Base-by-base conservation (phyloP, 345 rosid species). In the Pistacia integerrima region DNA sequence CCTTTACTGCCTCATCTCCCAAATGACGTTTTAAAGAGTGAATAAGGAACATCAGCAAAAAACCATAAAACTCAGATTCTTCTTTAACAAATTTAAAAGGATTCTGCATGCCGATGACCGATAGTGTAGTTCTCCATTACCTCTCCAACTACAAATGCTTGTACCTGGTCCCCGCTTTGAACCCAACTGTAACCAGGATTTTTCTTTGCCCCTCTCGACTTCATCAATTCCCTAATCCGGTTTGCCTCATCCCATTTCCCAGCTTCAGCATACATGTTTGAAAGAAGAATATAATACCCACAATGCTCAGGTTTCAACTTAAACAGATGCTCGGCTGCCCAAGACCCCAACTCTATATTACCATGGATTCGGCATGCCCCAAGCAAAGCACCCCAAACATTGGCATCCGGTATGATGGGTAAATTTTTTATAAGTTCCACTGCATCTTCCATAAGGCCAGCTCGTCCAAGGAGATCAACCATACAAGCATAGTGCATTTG, bases 181-280 rank as follows among this genome's bases (percentile, higher is more conserved):
- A 89, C 86, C 93, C 90, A 91, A 77, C 90, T 89, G 69, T 74
- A 86, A 55, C 84, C 92, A 18, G 89, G 90, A 22, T 33, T 74
- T 76, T 90, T 87, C 64, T 59, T 85, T 70, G 87, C 81, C 52
- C 83, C 84, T 67, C 79, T 82, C 12, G 79, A 83, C 78, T 79
- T 84, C 92, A 90, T 87, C 76, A 82, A 52, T 55, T 81, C 82
- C 76, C 90, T 79, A 9, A 89, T 74, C 59, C 69, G 69, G 62
- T 81, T 75, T 17, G 84, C 92, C 69, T 88, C 94, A 20, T 88
- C 87, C 90, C 89, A 85, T 70, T 85, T 80, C 79, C 84, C 84
- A 2, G 84, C 86, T 74, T 86, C 87, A 10, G 90, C 86, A 30
- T 78, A 84, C 80, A 90, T 75, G 73, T 87, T 88, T 67, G 87